Conservation (phyloP, 331 rosid species). For the Quercus phellos region DNA sequence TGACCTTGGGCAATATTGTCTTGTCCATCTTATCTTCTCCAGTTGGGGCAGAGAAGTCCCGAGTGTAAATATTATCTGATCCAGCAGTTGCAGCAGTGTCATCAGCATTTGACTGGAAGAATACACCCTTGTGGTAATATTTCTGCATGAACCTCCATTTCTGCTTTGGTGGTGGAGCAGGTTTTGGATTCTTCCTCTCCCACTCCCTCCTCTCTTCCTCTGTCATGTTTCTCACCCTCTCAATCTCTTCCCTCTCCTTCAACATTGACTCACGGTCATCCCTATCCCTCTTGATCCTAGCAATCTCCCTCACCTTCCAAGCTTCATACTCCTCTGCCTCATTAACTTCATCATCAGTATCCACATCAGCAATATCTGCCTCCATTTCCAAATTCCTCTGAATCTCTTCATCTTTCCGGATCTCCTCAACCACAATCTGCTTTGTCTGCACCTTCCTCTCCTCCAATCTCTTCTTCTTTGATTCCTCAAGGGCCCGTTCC, state of each 20-base stretch:
- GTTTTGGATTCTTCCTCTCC: slow-evolving; percentile 90
- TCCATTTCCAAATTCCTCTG: slow-evolving; percentile 83
- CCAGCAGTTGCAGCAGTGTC: slow-evolving; percentile 53
- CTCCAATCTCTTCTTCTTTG: slow-evolving; percentile 66
- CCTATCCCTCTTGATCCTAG: slow-evolving; percentile 91
- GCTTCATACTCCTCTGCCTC: slow-evolving; percentile 96
- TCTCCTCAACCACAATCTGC: slow-evolving; percentile 92
- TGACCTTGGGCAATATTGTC: slow-evolving; percentile 87
- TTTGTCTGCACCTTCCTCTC: slow-evolving; percentile 82
- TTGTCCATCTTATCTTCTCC: slow-evolving; percentile 98
- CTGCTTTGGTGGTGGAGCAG: slow-evolving; percentile 52
- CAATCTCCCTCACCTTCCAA: slow-evolving; percentile 91
- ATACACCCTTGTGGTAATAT: slow-evolving; percentile 92
- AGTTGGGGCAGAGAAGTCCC: slow-evolving; percentile 93
- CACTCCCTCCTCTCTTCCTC: slow-evolving; percentile 99
- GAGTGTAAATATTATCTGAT: slow-evolving; percentile 47
- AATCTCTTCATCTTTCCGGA: slow-evolving; percentile 77
- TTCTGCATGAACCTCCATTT: slow-evolving; percentile 98
- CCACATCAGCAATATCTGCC: slow-evolving; percentile 86
- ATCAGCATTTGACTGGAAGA: slow-evolving; percentile 70
- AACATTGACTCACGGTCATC: slow-evolving; percentile 74
- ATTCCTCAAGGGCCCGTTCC: slow-evolving; percentile 73
- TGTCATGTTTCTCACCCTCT: slow-evolving; percentile 87
- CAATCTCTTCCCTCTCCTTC: slow-evolving; percentile 89
- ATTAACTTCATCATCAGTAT: slow-evolving; percentile 86